Percentiles rank a stretch among this genome's conserved stretches.
Conservation (phyloP, 2,329 filamentous ascomycete species). For the Cryphonectria radicalis region DNA sequence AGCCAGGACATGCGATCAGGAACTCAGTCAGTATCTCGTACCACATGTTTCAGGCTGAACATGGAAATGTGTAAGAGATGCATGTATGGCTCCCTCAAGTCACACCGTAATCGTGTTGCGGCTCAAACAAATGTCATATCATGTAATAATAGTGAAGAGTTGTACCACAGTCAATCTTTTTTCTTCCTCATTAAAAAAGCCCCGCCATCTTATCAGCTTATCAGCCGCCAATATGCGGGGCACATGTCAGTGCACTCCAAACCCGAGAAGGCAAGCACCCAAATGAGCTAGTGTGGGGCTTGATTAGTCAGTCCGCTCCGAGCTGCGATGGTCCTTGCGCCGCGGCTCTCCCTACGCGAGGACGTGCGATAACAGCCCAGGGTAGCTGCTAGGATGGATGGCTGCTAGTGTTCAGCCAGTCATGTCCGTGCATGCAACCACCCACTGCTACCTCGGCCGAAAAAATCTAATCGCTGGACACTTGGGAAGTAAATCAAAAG, state of each 20-base stretch:
- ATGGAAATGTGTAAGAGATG: background rate
- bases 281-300: background rate
- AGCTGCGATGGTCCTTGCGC: background rate
- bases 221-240: background rate
- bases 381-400: slow-evolving; percentile 10
- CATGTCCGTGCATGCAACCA: slow-evolving; percentile 19
- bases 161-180: background rate
- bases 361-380: slow-evolving; percentile 12
- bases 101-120: background rate
- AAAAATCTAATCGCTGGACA: background rate
- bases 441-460: background rate
- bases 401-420: slow-evolving; percentile 9
- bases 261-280: background rate
- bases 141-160: background rate
- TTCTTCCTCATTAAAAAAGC: background rate
- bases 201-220: background rate
- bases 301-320: background rate
- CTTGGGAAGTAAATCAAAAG: background rate
- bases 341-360: background rate
- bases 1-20: background rate
- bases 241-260: background rate
- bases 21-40: background rate
- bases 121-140: background rate
- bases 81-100: background rate
- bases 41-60: background rate